phyloP scores from a whole-genome alignment of 441 rosid species.

The Adansonia gregorii region DNA sequence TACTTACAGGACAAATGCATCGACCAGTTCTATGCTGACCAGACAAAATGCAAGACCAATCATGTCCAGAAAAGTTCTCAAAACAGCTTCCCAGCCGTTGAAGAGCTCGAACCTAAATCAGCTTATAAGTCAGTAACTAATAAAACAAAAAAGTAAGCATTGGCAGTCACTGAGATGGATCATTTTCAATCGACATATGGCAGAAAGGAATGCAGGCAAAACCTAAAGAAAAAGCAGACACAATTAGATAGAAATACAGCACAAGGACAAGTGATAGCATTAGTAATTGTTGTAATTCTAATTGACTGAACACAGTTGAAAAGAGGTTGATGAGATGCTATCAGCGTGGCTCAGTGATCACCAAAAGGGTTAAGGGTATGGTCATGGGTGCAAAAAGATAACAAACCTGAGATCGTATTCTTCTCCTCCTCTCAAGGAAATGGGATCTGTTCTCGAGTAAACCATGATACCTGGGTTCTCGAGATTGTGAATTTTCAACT shows the following conservation, averaged over 20 bases:
- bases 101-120: conserved; percentile 82
- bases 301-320: background rate
- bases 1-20: conserved; percentile 73
- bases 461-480: conserved; percentile 85
- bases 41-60: conserved; percentile 84
- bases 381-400: conserved; percentile 22
- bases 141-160: background rate
- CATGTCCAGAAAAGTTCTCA: conserved; percentile 88
- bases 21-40: conserved; percentile 86
- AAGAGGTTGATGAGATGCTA: background rate
- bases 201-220: conserved; percentile 21
- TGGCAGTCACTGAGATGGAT: background rate
- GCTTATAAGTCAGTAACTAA: conserved; percentile 33
- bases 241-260: background rate
- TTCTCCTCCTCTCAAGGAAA: conserved; percentile 89
- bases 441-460: conserved; percentile 83
- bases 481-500: conserved; percentile 59
- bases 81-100: conserved; percentile 93
- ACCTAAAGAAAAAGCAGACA: conserved; percentile 18
- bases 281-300: conserved; percentile 12
- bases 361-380: background rate
- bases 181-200: conserved; percentile 9
- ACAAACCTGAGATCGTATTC: conserved; percentile 95
- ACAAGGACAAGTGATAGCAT: background rate
- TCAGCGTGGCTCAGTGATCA: background rate